Base-by-base conservation (phyloP, 225 moss, liverwort and hornwort genomes). In the Anthoceros angustus region DNA sequence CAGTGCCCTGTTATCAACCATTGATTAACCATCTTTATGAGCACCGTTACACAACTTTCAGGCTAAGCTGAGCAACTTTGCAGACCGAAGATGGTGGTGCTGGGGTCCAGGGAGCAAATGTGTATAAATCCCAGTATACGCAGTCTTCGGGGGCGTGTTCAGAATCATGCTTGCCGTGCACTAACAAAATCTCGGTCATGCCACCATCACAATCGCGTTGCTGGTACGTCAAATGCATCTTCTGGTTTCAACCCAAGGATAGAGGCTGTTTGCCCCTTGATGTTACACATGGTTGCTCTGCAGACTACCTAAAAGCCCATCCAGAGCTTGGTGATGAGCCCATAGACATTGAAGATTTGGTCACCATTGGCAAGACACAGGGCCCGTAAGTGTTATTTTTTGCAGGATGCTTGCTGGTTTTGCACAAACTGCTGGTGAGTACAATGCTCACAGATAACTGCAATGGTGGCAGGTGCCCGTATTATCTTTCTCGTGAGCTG, bases 101-200 rank as follows among this genome's bases (percentile, higher is more conserved):
- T 98, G 41, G 92, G 88, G 49, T 98, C 95, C 9, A 85, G 95
- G 63, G 95, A 98, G 83, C 92, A 98, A 75, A 91, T 98, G 91
- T 98, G 95, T 70, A 98, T 98, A 66, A 72, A 98, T 64, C 72
- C 66, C 65, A 91, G 92, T 60, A 88, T 98, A 45, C 82, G 87
- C 42, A 79, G 78, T 48, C 74, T 88, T 68, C 87, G 88, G 60
- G 95, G 95, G 70, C 82, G 87, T 64, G 87, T 76, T 41, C 95
- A 98, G 68, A 98, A 83, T 63, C 92, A 87, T 68, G 83, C 95
- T 62, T 98, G 95, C 68, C 88, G 92, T 41, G 78, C 88, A 64
- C 75, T 88, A 26, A 86, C 86, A 38, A 98, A 98, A 75, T 80
- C 80, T 24, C 85, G 89, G 45, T 75, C 80, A 61, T 98, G 95